Evolutionary conservation across 2,329 filamentous ascomycete genomes (phyloP).

Genomic region (Clarireedia monteithiana): DNA sequence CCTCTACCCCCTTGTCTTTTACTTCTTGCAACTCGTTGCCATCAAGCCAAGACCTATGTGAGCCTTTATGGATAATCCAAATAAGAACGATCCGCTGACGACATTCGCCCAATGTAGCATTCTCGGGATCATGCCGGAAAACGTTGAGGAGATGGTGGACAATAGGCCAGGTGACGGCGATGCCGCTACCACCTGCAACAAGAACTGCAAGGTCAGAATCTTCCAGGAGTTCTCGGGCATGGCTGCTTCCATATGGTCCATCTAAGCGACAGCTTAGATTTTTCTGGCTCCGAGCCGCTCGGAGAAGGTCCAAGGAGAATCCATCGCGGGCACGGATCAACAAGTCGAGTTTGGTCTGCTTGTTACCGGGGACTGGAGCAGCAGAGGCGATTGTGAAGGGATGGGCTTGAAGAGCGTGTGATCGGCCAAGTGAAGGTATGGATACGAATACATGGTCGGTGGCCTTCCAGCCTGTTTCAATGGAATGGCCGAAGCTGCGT

Average conservation of each 20-base stretch:
- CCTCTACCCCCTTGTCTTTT: slow-evolving; percentile 39
- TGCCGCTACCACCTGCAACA: slow-evolving; percentile 56
- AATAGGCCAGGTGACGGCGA: slow-evolving; percentile 56
- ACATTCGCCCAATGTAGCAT: slow-evolving; percentile 10
- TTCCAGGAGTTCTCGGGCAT: slow-evolving; percentile 45
- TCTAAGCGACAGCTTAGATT: slow-evolving; percentile 46
- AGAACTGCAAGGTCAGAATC: slow-evolving; percentile 43
- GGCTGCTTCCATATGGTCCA: slow-evolving; percentile 54
- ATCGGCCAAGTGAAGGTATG: slow-evolving; percentile 44
- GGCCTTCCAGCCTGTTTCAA: slow-evolving; percentile 47
- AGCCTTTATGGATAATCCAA: slow-evolving; percentile 49
- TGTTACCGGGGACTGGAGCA: slow-evolving; percentile 35
- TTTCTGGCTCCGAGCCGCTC: slow-evolving; percentile 38
- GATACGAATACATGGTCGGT: slow-evolving; percentile 58
- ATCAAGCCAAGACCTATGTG: slow-evolving; percentile 48
- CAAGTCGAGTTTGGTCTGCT: slow-evolving; percentile 45
- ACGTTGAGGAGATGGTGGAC: slow-evolving; percentile 40
- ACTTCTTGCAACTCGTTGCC: slow-evolving; percentile 41
- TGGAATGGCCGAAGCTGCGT: slow-evolving; percentile 27
- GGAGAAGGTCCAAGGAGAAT: slow-evolving; percentile 49
- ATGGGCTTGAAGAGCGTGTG: slow-evolving; percentile 51
- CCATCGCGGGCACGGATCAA: slow-evolving; percentile 53
- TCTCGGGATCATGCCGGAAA: slow-evolving; percentile 15
- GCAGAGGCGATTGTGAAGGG: slow-evolving; percentile 60
- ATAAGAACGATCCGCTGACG: slow-evolving; percentile 41